Conservation (phyloP, 306 rosid species). For the Trifolium fragiferum region DNA sequence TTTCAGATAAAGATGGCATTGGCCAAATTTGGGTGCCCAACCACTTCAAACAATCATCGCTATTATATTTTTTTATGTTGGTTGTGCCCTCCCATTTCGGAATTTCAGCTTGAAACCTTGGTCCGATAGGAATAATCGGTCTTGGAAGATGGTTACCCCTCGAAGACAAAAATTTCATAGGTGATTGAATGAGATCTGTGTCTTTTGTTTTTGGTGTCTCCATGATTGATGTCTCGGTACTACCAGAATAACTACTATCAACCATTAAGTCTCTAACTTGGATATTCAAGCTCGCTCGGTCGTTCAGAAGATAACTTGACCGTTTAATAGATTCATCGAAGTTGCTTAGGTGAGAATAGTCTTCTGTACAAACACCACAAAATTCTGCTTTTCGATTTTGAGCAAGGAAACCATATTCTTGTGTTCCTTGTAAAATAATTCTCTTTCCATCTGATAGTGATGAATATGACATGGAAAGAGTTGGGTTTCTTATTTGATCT, state of each 20-base stretch:
- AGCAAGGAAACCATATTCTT: conserved; percentile 12
- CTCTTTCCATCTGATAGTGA: background rate
- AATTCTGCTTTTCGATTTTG: conserved; percentile 10
- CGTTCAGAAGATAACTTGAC: conserved; percentile 9
- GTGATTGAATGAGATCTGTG: background rate
- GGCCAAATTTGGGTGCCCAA: conserved; percentile 49
- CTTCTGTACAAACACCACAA: background rate
- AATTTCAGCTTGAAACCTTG: conserved; percentile 58
- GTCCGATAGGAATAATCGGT: conserved; percentile 50
- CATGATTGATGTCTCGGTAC: conserved; percentile 2
- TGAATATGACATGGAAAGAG: conserved; percentile 12
- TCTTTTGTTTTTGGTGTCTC: conserved; percentile 37
- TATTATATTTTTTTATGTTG: background rate
- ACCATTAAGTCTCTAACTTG: background rate
- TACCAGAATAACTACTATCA: conserved; percentile 4
- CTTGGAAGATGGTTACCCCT: conserved; percentile 4
- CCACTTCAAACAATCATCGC: conserved; percentile 43
- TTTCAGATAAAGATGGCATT: background rate
- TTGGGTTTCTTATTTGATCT: background rate
- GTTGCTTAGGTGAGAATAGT: conserved; percentile 13
- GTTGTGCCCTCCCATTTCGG: conserved; percentile 42
- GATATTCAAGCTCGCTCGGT: background rate
- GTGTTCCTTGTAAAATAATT: conserved; percentile 16
- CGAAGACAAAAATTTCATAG: conserved; percentile 4
- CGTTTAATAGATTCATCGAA: conserved; percentile 8